Conservation (phyloP, 2,329 filamentous ascomycete species). For the Anthostomella pinea region DNA sequence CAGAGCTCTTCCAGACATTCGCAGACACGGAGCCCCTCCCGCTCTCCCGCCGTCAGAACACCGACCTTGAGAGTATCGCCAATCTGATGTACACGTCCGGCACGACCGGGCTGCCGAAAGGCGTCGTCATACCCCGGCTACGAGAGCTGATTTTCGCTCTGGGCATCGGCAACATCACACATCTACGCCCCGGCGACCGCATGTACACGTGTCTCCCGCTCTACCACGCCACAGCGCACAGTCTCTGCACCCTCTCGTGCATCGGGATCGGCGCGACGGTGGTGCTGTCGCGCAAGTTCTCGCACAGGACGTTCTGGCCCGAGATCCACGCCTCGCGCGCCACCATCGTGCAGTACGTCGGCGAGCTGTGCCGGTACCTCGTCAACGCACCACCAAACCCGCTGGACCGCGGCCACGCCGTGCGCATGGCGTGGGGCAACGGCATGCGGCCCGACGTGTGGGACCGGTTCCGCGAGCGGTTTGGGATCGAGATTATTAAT, state of each 20-base stretch:
- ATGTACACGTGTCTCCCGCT: slow-evolving; percentile 75
- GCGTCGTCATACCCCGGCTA: slow-evolving; percentile 55
- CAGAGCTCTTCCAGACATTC: slow-evolving; percentile 41
- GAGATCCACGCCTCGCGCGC: slow-evolving; percentile 65
- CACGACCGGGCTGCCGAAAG: slow-evolving; percentile 74
- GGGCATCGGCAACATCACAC: slow-evolving; percentile 14
- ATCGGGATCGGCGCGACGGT: slow-evolving; percentile 47
- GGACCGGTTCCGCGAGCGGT: slow-evolving; percentile 60
- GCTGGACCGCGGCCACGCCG: slow-evolving; percentile 55
- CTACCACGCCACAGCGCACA: slow-evolving; percentile 72
- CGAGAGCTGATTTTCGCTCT: slow-evolving; percentile 25
- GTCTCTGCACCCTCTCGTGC: slow-evolving; percentile 51
- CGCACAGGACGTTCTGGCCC: slow-evolving; percentile 66
- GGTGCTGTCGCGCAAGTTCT: slow-evolving; percentile 65
- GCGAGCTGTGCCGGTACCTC: slow-evolving; percentile 72
- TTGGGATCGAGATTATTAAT: slow-evolving; percentile 57
- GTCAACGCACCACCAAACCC: slow-evolving; percentile 62
- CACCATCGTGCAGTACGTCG: slow-evolving; percentile 72
- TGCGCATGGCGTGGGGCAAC: slow-evolving; percentile 61
- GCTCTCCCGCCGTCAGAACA: slow-evolving; percentile 49
- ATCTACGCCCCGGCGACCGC: slow-evolving; percentile 42
- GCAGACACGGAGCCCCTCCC: slow-evolving; percentile 47
- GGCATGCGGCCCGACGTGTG: slow-evolving; percentile 68
- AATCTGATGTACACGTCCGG: slow-evolving; percentile 71
- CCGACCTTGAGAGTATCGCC: slow-evolving; percentile 50